Conservation (phyloP, 768 basidiomycete genomes). For the Hydnomerulius pinastri region DNA sequence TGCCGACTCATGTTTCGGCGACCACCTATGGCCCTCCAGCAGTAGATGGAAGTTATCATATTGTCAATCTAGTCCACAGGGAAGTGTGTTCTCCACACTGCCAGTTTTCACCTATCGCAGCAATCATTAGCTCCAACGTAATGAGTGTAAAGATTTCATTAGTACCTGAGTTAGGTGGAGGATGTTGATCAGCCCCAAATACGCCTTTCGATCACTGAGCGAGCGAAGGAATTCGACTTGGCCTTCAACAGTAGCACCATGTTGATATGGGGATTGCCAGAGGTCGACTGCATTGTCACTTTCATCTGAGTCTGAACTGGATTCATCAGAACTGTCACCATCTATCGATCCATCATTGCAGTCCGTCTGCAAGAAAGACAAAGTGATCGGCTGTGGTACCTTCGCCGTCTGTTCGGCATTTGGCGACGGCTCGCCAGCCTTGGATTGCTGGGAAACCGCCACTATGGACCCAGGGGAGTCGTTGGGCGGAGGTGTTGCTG, state of each 20-base stretch:
- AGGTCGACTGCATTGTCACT: too few relatives aligned
- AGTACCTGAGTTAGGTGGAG: neutral
- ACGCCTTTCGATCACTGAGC: neutral
- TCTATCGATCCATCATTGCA: too few relatives aligned
- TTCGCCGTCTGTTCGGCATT: too few relatives aligned
- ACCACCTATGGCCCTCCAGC: neutral
- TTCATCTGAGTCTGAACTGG: too few relatives aligned
- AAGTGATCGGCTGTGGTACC: too few relatives aligned
- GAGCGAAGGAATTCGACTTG: neutral
- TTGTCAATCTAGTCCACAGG: neutral
- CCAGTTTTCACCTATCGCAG: neutral
- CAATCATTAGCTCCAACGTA: neutral
- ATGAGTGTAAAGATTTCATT: neutral
- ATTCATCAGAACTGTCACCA: too few relatives aligned
- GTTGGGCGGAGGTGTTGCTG: too few relatives aligned
- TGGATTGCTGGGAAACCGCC: too few relatives aligned
- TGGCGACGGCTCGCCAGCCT: too few relatives aligned
- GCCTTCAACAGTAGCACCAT: neutral
- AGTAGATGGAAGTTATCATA: neutral
- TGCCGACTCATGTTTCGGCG: neutral
- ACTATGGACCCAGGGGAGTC: too few relatives aligned
- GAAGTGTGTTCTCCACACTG: neutral
- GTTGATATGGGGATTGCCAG: neutral
- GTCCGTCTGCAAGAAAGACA: too few relatives aligned
- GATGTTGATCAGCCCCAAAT: neutral